Conservation (phyloP, 2,329 filamentous ascomycete genomes). For the Botryotinia calthae region DNA sequence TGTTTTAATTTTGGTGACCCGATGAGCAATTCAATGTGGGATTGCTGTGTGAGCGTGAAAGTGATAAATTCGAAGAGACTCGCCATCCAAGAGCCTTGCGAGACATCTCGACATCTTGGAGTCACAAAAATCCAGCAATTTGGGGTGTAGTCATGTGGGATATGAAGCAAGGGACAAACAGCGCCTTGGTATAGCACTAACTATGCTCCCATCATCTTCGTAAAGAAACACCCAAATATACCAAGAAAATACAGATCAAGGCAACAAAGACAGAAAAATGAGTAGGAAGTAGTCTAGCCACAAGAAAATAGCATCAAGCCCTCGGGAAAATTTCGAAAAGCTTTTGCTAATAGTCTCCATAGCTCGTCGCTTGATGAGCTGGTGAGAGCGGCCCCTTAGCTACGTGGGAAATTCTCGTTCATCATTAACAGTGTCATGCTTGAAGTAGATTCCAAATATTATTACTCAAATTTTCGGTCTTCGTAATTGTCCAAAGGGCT, state of each 20-base stretch:
- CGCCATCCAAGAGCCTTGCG: neutral
- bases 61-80: neutral
- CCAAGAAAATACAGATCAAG: neutral
- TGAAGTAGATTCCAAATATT: neutral
- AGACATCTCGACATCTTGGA: neutral
- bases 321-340: neutral
- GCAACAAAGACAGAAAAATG: neutral
- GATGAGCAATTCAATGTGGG: neutral
- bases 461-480: neutral
- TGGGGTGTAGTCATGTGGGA: neutral
- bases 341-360: neutral
- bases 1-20: neutral
- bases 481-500: neutral
- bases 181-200: neutral
- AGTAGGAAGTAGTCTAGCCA: neutral
- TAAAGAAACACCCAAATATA: neutral
- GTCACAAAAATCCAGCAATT: neutral
- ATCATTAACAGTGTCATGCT: neutral
- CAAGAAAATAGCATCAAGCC: neutral
- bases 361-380: neutral
- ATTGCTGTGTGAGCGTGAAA: neutral
- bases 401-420: neutral
- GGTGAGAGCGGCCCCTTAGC: no score
- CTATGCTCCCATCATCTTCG: neutral
- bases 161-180: neutral